Base-by-base conservation (phyloP, 768 basidiomycete genomes). In the Termitomyces heimii region DNA sequence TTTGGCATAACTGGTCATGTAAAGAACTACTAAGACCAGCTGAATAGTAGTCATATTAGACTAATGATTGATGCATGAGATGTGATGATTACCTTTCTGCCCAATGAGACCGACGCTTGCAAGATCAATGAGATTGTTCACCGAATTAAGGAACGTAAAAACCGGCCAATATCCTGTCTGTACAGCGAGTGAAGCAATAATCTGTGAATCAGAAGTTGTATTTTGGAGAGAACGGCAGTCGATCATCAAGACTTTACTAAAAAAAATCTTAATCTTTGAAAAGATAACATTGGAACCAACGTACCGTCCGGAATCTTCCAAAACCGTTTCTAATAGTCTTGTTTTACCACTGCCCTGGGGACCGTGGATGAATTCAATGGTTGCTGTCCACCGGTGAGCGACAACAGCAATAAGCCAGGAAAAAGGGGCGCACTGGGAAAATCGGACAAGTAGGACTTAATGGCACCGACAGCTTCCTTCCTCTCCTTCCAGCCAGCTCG, bases 31-130 rank as follows among this genome's bases (percentile, higher is more conserved):
- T 87, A 61, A 98, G 75, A 18, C 97, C 94, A 24, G 91, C 95
- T 94, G 58, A 31, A 45, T 60, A 35, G 8, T 24, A 49, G 28
- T 28, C 16, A 47, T 28, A 9, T n/a, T 14, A 20, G 20, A 22
- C 13, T 22, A 10, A 24, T 16, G 5, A 22, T 24, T 6, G 14
- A 44, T 37, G 29, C n/a, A 9, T 18, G 26, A 26, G 5, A 52
- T 37, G 18, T 4, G 10, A 40, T 18, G 24, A 50, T 6, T 54
- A 88, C 92, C 83, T 75, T 98, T 98, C 67, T 97, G 93, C 3
- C 97, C 97, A 63, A 97, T 97, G n/a, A 98, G 66, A 1, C 95
- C 95, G 43, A 94, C 82, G 57, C 86, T 88, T 1, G 92, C 94
- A n/a, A 98, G 78, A 67, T 98, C 96, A 59, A 98, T 83, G 56